phyloP scores from a whole-genome alignment of 352 stramenopile species.

The Phytopythium ostracodes region DNA sequence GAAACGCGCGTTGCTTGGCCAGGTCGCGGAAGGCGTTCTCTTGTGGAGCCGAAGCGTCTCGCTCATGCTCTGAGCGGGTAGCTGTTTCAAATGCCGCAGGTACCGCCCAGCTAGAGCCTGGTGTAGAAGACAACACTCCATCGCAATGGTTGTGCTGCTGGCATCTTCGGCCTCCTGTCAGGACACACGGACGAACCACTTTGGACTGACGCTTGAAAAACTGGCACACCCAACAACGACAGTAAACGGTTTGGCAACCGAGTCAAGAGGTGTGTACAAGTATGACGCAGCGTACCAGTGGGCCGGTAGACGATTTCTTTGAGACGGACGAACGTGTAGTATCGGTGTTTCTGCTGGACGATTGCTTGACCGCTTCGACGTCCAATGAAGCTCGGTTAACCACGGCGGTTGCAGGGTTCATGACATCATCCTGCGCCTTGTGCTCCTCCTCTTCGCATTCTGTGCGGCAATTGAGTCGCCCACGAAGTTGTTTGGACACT shows the following conservation, averaged over 20 bases:
- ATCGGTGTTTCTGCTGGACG: neutral
- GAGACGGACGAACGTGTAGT: neutral
- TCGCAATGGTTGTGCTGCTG: neutral
- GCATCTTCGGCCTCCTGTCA: neutral
- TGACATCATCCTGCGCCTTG: neutral
- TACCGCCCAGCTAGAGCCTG: neutral
- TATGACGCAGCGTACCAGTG: conserved; percentile 1
- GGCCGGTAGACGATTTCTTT: neutral
- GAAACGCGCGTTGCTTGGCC: conserved; percentile 58
- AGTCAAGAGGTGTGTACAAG: too few relatives aligned
- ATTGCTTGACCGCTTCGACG: neutral
- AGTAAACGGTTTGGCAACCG: neutral
- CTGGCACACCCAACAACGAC: neutral
- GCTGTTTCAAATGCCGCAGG: neutral
- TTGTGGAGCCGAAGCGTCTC: neutral
- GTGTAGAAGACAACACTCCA: neutral
- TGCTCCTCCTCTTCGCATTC: neutral
- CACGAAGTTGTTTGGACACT: neutral
- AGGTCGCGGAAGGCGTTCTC: conserved; percentile 29
- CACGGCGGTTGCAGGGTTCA: neutral
- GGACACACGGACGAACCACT: conserved; percentile 1
- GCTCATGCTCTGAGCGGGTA: neutral
- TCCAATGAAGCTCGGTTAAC: neutral
- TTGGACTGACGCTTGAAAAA: conserved; percentile 8
- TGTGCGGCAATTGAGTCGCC: too few relatives aligned